These are phyloP conservation scores for Nicotiana tomentosiformis DNA, from an alignment of 257 asterid genomes.

Conservation along the genomic window DNA sequence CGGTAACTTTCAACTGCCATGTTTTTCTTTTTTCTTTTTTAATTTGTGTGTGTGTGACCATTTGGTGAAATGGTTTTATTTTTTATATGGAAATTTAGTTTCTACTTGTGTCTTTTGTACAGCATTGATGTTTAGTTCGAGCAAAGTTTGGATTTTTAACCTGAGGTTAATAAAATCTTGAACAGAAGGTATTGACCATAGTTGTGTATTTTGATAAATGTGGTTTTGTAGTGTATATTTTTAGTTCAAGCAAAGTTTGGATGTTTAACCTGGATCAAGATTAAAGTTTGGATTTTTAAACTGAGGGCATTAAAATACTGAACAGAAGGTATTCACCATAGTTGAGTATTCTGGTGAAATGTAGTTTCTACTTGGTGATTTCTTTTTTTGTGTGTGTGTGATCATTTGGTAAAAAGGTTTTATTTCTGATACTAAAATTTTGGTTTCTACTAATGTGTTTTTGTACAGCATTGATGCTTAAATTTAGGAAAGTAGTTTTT, in stretches of 20 bases:
- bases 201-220: background rate
- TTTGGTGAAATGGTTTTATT: background rate
- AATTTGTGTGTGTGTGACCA: no score
- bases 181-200: background rate
- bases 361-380: background rate
- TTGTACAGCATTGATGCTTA: no score
- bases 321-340: background rate
- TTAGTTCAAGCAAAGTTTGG: background rate
- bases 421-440: no score
- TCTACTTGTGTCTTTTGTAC: background rate
- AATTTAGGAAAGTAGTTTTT: no score
- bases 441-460: no score
- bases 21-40: background rate
- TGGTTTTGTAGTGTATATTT: background rate
- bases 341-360: background rate
- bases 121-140: background rate
- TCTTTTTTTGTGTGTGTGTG: no score
- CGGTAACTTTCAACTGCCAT: slow-evolving; percentile 34
- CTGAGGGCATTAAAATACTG: background rate
- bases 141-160: background rate
- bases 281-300: background rate
- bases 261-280: background rate
- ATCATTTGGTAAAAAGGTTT: no score
- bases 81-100: background rate
- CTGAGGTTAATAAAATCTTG: background rate